Base-by-base conservation (phyloP, 2,329 filamentous ascomycete species). In the Rhynchosporium secalis region DNA sequence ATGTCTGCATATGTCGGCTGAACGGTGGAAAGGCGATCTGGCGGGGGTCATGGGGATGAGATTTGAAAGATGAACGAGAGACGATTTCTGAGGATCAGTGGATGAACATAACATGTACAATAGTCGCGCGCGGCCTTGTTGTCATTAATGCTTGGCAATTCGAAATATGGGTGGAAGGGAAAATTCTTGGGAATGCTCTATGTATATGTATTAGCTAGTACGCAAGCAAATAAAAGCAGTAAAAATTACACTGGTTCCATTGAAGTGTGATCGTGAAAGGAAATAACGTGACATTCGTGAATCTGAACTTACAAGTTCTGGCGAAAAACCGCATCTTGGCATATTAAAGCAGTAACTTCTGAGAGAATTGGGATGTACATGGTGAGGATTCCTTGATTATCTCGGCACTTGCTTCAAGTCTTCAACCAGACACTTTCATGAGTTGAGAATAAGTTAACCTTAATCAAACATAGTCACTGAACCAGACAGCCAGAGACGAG, bases 51-150 rank as follows among this genome's bases (percentile, higher is more conserved):
- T 51, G 58, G 29, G n/a, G 26, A 31, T 52, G 28, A 52, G n/a
- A 36, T 46, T 43, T 45, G 26, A 45, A 46, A 10, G 26, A 26
- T 4, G n/a, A 28, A 46, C 26, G 41, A 40, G 47, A 28, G 47
- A 51, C 29, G 20, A 26, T n/a, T 36, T 20, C 46, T 56, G 58
- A 54, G 41, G 46, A 47, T 55, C 28, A 54, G 49, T 12, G 28
- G 20, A 9, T 20, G 4, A 20, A 46, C n/a, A 46, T 46, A 48
- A 51, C 58, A 61, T 61, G 58, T 61, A 61, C 20, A 61, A 48
- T 47, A 61, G 36, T 55, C 41, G 45, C 43, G 58, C 29, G 41
- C 40, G 33, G 33, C 33, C 33, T 36, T 36, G 33, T 36, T 36
- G 33, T 43, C 54, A 28, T 52, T 60, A 43, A 48, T 58, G 43